Base-by-base conservation (phyloP, 495 filamentous ascomycete species). In the Aspergillus heteromorphus region DNA sequence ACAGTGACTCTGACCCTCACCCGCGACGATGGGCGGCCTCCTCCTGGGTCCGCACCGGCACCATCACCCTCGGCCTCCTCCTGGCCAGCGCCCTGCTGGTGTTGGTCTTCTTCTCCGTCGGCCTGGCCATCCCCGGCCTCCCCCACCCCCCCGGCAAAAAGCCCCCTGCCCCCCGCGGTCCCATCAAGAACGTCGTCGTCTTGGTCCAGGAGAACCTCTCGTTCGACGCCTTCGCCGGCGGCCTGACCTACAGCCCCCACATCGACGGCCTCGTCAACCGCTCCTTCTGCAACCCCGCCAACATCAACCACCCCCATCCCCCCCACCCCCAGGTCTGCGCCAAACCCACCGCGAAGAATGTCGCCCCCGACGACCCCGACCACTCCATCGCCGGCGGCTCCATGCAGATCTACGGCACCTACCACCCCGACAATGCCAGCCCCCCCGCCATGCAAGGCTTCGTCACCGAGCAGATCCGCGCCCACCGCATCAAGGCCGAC, bases 361-460 rank as follows among this genome's bases (percentile, higher is more conserved):
- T 70, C 43, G 67, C 69, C 5, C 53, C 65, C 17, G 68, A 79
- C 45, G 77, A 80, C 51, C 77, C 77, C 21, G 71, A 79, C 53
- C 77, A 80, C 62, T 71, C 68, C 48, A 71, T 80, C 54, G 63
- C 63, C 10, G 77, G 77, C 38, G 72, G 70, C 11, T 79, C 78
- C 62, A 70, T 77, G 62, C 71, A 80, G 54, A 54, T 79, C 34
- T 78, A 74, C 55, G 68, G 73, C 42, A 73, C 68, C 16, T 75
- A 70, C 38, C 65, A 72, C 29, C 77, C 77, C 0, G 49, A 66
- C 49, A 51, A 54, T 17, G 55, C 65, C 19, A 58, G 63, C 17
- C 40, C 57, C 17, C 55, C 56, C 19, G 58, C 60, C 38, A 68
- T 72, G 68, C 59, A 71, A 17, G 75, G 77, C 11, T 80, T 80